Percentiles rank a stretch among this genome's conserved stretches.
Conservation (phyloP, 345 rosid species). For the Citrus medica region DNA sequence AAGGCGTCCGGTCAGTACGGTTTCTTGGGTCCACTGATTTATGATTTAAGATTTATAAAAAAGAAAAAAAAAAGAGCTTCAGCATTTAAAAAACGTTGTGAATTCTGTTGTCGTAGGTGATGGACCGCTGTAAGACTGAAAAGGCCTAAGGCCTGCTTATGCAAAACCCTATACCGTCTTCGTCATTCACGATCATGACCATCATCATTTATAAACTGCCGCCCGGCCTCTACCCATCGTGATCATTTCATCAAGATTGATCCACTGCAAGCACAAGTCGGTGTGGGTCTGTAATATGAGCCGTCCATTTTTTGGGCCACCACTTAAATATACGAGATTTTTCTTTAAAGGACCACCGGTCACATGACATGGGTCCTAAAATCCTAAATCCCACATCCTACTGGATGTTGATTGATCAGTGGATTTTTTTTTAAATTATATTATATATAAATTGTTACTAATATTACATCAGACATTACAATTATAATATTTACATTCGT, state of each 20-base stretch:
- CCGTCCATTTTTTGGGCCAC: slow-evolving; percentile 15
- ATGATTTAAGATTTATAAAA: too few species aligned
- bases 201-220: neutral
- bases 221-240: neutral
- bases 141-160: neutral
- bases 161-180: neutral
- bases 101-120: neutral
- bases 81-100: neutral
- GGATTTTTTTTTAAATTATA: too few species aligned
- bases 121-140: neutral
- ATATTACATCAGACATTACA: too few species aligned
- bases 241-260: neutral
- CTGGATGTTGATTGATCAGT: neutral
- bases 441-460: too few species aligned
- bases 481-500: too few species aligned
- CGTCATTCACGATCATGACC: neutral
- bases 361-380: slow-evolving; percentile 24
- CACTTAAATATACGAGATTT: slow-evolving; percentile 14
- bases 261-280: neutral
- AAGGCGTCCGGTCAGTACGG: slow-evolving; percentile 26
- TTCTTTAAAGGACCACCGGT: slow-evolving; percentile 3
- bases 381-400: neutral
- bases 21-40: neutral
- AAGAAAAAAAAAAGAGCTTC: neutral
- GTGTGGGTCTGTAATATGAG: neutral